Base-by-base conservation (phyloP, 139 green algal species). In the Diplosphaera chodatii region DNA sequence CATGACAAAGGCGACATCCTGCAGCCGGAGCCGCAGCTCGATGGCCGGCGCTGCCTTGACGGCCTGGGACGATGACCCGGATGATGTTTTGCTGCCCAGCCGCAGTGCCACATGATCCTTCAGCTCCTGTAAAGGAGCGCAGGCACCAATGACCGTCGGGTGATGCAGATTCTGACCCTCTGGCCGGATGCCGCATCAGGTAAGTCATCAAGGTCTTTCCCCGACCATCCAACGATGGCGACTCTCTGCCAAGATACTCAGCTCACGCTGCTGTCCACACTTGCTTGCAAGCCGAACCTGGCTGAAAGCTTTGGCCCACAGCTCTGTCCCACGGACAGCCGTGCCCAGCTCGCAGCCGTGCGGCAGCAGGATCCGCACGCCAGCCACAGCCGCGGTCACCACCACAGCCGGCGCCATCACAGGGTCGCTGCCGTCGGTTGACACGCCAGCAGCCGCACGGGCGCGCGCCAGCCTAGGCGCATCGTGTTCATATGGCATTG, bases 221-320 rank as follows among this genome's bases (percentile, higher is more conserved):
- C n/a, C n/a, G n/a, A n/a, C n/a, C n/a, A n/a, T n/a, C n/a, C n/a
- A n/a, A n/a, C n/a, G n/a, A n/a, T n/a, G n/a, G n/a, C n/a, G n/a
- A n/a, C n/a, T n/a, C n/a, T n/a, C n/a, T n/a, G n/a, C n/a, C n/a
- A n/a, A n/a, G n/a, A n/a, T n/a, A n/a, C n/a, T n/a, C n/a, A n/a
- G n/a, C n/a, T n/a, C n/a, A n/a, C n/a, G n/a, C n/a, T n/a, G n/a
- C n/a, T n/a, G n/a, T n/a, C n/a, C n/a, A n/a, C n/a, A n/a, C n/a
- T n/a, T n/a, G n/a, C n/a, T n/a, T n/a, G n/a, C n/a, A n/a, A n/a
- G n/a, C n/a, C 64, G 30, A 28, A 88, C 84, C 75, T 81, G 73
- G 34, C 81, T 68, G 55, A 91, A 84, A 0, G 87, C 88, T 64
- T 90, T 90, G 16, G 83, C 76, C 82, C 87, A 91, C 2, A 89